phyloP scores from a whole-genome alignment of 2,329 filamentous ascomycete species.

The Colletotrichum paranaense region DNA sequence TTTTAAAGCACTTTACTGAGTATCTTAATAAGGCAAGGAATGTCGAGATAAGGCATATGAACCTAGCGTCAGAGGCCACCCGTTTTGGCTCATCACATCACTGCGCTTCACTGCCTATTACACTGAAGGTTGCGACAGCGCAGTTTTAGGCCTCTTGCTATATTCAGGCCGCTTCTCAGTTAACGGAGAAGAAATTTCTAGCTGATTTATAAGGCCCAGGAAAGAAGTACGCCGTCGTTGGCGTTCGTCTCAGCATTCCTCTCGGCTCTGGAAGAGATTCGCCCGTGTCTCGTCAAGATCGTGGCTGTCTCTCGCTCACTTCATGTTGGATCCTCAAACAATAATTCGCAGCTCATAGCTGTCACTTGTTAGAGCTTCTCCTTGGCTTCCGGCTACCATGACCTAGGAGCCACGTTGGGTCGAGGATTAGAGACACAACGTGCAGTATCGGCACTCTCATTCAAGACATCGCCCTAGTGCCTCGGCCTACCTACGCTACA shows the following conservation, averaged over 20 bases:
- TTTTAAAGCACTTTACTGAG: slow-evolving; percentile 25
- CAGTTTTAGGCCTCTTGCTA: background rate
- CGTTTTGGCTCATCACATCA: slow-evolving; percentile 3
- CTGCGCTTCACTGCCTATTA: background rate
- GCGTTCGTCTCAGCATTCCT: background rate
- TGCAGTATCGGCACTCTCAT: background rate
- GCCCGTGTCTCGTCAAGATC: background rate
- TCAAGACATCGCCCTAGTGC: slow-evolving; percentile 3
- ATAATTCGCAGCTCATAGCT: background rate
- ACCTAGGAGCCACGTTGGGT: background rate
- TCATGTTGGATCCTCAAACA: background rate
- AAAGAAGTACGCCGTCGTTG: background rate
- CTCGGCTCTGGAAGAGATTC: background rate
- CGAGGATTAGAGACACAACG: background rate
- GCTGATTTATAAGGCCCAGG: background rate
- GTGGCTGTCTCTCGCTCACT: background rate
- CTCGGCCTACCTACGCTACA: slow-evolving; percentile 6
- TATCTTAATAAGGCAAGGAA: slow-evolving; percentile 14
- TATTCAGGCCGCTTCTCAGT: background rate
- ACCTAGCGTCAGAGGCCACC: slow-evolving; percentile 16
- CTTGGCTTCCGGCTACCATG: background rate
- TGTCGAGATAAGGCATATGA: slow-evolving; percentile 29
- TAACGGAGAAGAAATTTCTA: background rate
- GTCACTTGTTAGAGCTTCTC: background rate
- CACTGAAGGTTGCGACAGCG: background rate